Conservation (phyloP, 2,329 filamentous ascomycete genomes). For the Scopulariopsis brevicaulis region DNA sequence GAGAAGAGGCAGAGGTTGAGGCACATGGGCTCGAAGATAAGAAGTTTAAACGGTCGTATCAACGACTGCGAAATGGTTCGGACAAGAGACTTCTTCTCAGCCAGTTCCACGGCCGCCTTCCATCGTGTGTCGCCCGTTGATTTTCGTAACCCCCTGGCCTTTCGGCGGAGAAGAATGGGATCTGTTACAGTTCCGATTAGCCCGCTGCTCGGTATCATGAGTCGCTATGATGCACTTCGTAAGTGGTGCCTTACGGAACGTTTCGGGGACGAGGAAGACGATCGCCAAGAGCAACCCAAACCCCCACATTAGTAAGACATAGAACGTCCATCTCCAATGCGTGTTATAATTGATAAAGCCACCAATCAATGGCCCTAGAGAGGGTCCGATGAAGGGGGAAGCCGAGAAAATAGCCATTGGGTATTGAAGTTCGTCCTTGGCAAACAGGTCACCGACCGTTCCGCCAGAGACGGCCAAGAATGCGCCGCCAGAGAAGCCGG, state of each 20-base stretch:
- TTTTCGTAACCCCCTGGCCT: slow-evolving; percentile 57
- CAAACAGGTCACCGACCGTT: slow-evolving; percentile 74
- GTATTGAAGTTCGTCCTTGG: slow-evolving; percentile 53
- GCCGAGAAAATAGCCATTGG: slow-evolving; percentile 78
- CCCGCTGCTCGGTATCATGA: not conserved
- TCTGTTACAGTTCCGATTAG: slow-evolving; percentile 21
- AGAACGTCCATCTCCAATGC: slow-evolving; percentile 76
- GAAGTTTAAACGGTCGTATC: slow-evolving; percentile 64
- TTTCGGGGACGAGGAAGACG: slow-evolving; percentile 70
- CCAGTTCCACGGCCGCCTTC: slow-evolving; percentile 65
- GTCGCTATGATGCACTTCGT: not conserved
- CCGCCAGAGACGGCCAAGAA: slow-evolving; percentile 70
- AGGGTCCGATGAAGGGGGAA: slow-evolving; percentile 52
- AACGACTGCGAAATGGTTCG: slow-evolving; percentile 48
- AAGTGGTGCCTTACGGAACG: slow-evolving; percentile 49
- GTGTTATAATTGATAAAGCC: slow-evolving; percentile 74
- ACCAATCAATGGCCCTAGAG: slow-evolving; percentile 50
- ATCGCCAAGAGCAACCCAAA: slow-evolving; percentile 53
- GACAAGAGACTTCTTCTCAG: slow-evolving; percentile 52
- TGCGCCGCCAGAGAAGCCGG: slow-evolving; percentile 58
- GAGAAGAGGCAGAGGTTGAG: slow-evolving; percentile 72
- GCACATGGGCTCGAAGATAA: slow-evolving; percentile 77
- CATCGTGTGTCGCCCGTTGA: slow-evolving; percentile 70
- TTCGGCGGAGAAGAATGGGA: slow-evolving; percentile 59
- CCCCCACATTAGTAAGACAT: slow-evolving; percentile 74